Conservation (phyloP, 2,329 filamentous ascomycete genomes). For the Exophiala dermatitidis region DNA sequence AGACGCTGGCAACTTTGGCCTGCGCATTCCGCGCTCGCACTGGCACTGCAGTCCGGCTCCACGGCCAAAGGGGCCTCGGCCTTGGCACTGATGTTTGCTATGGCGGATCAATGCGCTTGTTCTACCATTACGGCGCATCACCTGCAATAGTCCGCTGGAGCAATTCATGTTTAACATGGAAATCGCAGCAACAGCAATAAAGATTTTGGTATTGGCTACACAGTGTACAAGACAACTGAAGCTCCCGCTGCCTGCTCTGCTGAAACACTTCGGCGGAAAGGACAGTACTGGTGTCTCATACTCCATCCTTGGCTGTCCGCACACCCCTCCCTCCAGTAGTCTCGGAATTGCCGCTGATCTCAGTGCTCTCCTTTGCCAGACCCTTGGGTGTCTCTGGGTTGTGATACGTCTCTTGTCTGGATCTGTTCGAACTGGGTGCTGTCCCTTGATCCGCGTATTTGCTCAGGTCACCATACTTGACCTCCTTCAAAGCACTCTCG, state of each 20-base stretch:
- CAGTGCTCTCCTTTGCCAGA: conserved; percentile 7
- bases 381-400: conserved; percentile 6
- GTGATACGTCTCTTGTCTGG: conserved; percentile 6
- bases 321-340: conserved; percentile 7
- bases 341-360: conserved; percentile 12
- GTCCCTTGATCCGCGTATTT: conserved; percentile 29
- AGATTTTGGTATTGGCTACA: no score
- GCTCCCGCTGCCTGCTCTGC: no score
- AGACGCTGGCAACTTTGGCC: no score
- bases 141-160: background rate
- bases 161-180: background rate
- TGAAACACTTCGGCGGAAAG: no score
- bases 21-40: no score
- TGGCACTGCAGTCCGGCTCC: background rate
- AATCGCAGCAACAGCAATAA: no score
- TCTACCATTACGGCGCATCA: background rate
- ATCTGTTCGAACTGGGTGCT: conserved; percentile 11
- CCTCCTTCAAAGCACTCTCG: conserved; percentile 31
- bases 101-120: background rate
- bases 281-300: background rate
- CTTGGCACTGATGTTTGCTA: background rate
- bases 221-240: no score
- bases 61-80: conserved; percentile 1
- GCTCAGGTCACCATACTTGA: conserved; percentile 32
- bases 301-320: background rate